Conservation (phyloP, 306 rosid species). For the Luffa aegyptiaca region DNA sequence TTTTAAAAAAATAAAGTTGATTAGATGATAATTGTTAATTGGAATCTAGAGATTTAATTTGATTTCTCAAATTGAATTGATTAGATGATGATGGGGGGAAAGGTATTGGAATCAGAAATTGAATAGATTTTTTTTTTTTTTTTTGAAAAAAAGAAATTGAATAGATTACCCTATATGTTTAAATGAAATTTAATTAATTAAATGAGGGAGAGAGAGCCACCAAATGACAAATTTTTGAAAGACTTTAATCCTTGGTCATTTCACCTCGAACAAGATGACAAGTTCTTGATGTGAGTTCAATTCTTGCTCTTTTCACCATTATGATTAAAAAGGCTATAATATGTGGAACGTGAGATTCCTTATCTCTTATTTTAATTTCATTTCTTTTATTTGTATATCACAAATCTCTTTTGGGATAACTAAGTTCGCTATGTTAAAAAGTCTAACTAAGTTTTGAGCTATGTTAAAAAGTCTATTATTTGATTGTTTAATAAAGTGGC, state of each 20-base stretch:
- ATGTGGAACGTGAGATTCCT: not conserved
- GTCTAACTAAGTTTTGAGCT: not conserved
- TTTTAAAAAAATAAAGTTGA: too few relatives aligned
- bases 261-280: not conserved
- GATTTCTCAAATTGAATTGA: not conserved
- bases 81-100: not conserved
- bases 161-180: not conserved
- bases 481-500: not conserved
- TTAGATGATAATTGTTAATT: too few relatives aligned
- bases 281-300: not conserved
- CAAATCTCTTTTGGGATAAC: not conserved
- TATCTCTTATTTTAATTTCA: not conserved
- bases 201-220: not conserved
- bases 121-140: too few relatives aligned
- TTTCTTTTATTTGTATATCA: not conserved
- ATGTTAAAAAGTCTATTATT: not conserved
- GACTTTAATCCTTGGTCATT: not conserved
- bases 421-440: not conserved
- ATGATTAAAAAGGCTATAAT: not conserved
- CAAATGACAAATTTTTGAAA: not conserved
- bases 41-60: not conserved
- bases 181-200: not conserved
- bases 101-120: not conserved
- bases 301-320: slow-evolving; percentile 6
- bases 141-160: too few relatives aligned